Conservation (phyloP, 2,329 filamentous ascomycete species). For the Rutstroemia sp. region DNA sequence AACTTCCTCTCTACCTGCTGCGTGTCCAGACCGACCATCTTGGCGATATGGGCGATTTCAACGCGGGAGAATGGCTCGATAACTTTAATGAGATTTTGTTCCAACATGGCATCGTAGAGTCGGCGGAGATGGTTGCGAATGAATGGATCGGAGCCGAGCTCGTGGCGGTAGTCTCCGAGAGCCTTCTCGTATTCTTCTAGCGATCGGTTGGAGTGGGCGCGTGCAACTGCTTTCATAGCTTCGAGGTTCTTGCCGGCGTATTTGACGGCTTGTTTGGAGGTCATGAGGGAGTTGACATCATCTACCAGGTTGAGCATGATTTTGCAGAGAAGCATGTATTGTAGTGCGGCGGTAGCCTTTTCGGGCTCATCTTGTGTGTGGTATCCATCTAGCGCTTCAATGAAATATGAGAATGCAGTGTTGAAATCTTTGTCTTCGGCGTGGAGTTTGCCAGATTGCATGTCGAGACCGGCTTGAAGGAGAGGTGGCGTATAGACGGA, state of each 20-base stretch:
- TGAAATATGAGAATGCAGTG: slow-evolving; percentile 98
- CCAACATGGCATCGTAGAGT: slow-evolving; percentile 96
- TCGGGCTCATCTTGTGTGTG: slow-evolving; percentile 80
- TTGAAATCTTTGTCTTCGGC: slow-evolving; percentile 99
- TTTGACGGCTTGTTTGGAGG: slow-evolving; percentile 92
- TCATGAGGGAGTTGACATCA: slow-evolving; percentile 92
- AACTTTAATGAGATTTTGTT: slow-evolving; percentile 99
- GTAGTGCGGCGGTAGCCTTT: slow-evolving; percentile 91
- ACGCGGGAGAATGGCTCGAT: slow-evolving; percentile 98
- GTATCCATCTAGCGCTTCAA: slow-evolving; percentile 96
- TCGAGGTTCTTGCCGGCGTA: slow-evolving; percentile 94
- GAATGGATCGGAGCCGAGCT: slow-evolving; percentile 90
- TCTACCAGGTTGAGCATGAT: slow-evolving; percentile 98
- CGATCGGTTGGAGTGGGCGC: slow-evolving; percentile 89
- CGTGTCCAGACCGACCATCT: slow-evolving; percentile 94
- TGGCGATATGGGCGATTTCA: slow-evolving; percentile 92
- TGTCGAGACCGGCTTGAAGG: slow-evolving; percentile 92
- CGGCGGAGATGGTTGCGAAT: slow-evolving; percentile 94
- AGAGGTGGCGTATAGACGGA: slow-evolving; percentile 95
- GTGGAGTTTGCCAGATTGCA: slow-evolving; percentile 99
- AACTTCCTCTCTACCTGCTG: slow-evolving; percentile 97
- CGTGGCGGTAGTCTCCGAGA: slow-evolving; percentile 81
- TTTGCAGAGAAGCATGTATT: slow-evolving; percentile 99
- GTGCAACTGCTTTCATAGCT: slow-evolving; percentile 97
- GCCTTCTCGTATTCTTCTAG: slow-evolving; percentile 96